Percentiles rank a stretch among this genome's conserved stretches.
Conservation (phyloP, 2,329 filamentous ascomycete genomes). For the Coccinonectria pachysandricola region DNA sequence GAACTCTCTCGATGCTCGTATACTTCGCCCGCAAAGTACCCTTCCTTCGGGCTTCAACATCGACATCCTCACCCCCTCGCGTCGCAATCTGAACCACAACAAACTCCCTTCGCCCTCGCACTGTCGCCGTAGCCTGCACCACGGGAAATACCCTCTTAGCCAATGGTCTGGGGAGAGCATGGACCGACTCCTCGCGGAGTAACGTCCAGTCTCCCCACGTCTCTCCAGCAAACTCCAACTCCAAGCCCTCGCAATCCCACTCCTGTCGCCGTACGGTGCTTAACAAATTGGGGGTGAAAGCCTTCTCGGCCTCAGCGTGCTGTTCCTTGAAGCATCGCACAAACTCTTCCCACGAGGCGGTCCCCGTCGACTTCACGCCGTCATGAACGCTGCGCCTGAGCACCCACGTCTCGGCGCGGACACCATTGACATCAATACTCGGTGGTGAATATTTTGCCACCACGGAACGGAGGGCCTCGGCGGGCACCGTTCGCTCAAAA, state of each 20-base stretch:
- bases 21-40: constrained; percentile 48
- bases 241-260: constrained; percentile 36
- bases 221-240: constrained; percentile 26
- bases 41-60: constrained; percentile 29
- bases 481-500: constrained; percentile 38
- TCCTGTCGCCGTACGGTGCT: constrained; percentile 26
- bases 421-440: constrained; percentile 9
- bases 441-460: constrained; percentile 24
- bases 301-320: constrained; percentile 30
- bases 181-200: constrained; percentile 53
- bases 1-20: constrained; percentile 53
- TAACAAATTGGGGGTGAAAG: constrained; percentile 29
- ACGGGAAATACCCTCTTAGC: constrained; percentile 57
- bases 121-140: constrained; percentile 47
- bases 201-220: constrained; percentile 40
- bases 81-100: constrained; percentile 48
- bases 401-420: constrained; percentile 48
- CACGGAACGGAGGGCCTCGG: constrained; percentile 31
- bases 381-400: constrained; percentile 52
- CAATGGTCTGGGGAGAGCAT: constrained; percentile 50
- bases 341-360: constrained; percentile 57
- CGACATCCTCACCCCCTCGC: constrained; percentile 22
- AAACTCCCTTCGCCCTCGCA: constrained; percentile 35
- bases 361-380: constrained; percentile 37
- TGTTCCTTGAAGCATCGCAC: constrained; percentile 43